phyloP scores from a whole-genome alignment of 345 rosid genomes.

The Arabis hirsuta region DNA sequence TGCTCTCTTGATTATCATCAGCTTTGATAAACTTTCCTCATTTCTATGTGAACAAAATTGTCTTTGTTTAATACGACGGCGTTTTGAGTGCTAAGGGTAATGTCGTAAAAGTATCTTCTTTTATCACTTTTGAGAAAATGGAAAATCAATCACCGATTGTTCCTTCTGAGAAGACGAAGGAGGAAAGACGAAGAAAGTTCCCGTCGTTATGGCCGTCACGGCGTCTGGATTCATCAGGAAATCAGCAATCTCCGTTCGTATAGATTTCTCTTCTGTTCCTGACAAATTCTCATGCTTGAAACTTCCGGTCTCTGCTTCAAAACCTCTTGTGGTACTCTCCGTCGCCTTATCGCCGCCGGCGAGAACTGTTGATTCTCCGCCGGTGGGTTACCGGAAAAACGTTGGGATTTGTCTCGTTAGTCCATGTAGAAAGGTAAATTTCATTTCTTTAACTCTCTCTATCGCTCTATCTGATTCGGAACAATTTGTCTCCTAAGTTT shows the following conservation, averaged over 20 bases:
- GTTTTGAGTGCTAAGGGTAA: slow-evolving; percentile 14
- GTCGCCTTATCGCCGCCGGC: slow-evolving; percentile 40
- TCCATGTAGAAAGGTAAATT: slow-evolving; percentile 65
- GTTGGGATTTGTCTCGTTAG: slow-evolving; percentile 77
- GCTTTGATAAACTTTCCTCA: too few relatives aligned
- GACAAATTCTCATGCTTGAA: slow-evolving; percentile 44
- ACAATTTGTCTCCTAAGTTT: background rate
- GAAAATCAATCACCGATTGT: slow-evolving; percentile 8
- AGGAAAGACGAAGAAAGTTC: slow-evolving; percentile 6
- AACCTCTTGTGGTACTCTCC: slow-evolving; percentile 39
- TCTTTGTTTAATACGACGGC: background rate
- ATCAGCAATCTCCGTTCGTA: slow-evolving; percentile 33
- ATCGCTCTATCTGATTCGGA: background rate
- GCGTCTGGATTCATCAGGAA: slow-evolving; percentile 44
- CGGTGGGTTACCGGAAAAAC: slow-evolving; percentile 75
- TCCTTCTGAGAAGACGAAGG: slow-evolving; percentile 19
- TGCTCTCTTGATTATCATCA: too few relatives aligned
- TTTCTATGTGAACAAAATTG: too few relatives aligned
- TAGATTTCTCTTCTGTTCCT: slow-evolving; percentile 31
- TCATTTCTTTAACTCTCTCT: background rate
- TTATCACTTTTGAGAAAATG: slow-evolving; percentile 17
- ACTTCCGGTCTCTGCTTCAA: slow-evolving; percentile 28
- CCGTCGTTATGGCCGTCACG: slow-evolving; percentile 51
- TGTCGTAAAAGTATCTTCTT: slow-evolving; percentile 10
- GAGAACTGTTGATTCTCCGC: slow-evolving; percentile 59